Percentiles rank a stretch among this genome's conserved stretches.
These are phyloP conservation scores for Thielaviopsis punctulata DNA, from an alignment of 2,329 filamentous ascomycete genomes.

Conservation along the genomic window DNA sequence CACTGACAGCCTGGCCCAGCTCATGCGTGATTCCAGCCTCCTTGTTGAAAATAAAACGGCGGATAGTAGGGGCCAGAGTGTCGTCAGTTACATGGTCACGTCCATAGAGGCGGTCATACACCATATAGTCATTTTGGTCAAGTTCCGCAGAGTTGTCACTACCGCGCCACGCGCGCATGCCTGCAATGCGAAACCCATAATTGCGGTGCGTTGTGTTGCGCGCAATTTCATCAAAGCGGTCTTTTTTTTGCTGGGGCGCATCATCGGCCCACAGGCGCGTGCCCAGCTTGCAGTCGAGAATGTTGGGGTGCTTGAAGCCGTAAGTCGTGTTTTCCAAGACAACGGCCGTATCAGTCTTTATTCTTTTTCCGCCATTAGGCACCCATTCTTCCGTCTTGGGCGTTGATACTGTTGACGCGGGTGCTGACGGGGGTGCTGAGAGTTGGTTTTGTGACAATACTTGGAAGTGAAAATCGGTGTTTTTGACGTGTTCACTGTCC, in stretches of 20 bases:
- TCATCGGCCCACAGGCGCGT: conserved; percentile 70
- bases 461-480: not conserved
- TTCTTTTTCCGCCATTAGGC: conserved; percentile 36
- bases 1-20: conserved; percentile 36
- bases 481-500: not conserved
- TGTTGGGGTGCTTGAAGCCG: conserved; percentile 71
- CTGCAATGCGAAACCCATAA: conserved; percentile 45
- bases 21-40: conserved; percentile 41
- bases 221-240: conserved; percentile 41
- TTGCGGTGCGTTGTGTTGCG: conserved; percentile 41
- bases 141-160: conserved; percentile 32
- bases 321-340: conserved; percentile 71
- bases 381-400: conserved; percentile 22
- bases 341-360: conserved; percentile 63
- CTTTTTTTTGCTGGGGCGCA: conserved; percentile 39
- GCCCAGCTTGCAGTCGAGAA: conserved; percentile 86
- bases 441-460: not conserved
- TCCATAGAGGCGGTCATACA: conserved; percentile 48
- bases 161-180: conserved; percentile 47
- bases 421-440: not conserved
- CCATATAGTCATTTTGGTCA: conserved; percentile 36
- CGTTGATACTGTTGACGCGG: not conserved
- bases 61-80: conserved; percentile 37
- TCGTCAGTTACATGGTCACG: conserved; percentile 32
- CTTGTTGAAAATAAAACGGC: conserved; percentile 40